These are phyloP conservation scores for Mycena vulgaris DNA, from an alignment of 768 basidiomycete genomes.

Conservation along the genomic window DNA sequence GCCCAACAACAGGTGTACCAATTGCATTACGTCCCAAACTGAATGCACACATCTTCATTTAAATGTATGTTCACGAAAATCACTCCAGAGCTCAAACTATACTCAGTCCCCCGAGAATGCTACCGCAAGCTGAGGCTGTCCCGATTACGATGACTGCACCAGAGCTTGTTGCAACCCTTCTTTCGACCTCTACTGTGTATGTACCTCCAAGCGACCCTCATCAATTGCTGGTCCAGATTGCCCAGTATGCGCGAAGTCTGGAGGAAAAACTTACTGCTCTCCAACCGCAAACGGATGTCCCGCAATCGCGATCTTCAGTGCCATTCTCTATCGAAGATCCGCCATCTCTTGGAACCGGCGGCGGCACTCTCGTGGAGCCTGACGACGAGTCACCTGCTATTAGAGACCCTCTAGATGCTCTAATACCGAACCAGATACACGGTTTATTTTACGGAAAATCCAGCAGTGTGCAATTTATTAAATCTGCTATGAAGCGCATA, in stretches of 20 bases:
- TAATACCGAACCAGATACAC: not conserved
- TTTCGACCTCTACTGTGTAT: too few relatives aligned
- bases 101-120: not conserved
- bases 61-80: constrained; percentile 55
- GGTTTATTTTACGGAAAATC: constrained; percentile 19
- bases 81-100: constrained; percentile 34
- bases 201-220: constrained; percentile 25
- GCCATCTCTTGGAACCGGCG: too few relatives aligned
- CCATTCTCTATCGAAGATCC: too few relatives aligned
- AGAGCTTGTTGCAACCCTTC: constrained; percentile 26
- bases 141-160: too few relatives aligned
- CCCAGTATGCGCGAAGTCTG: too few relatives aligned
- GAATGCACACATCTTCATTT: constrained; percentile 71
- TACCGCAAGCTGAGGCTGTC: too few relatives aligned
- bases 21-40: constrained; percentile 60
- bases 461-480: constrained; percentile 16
- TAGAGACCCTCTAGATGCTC: constrained; percentile 28
- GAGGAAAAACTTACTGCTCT: too few relatives aligned
- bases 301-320: too few relatives aligned
- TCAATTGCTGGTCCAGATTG: constrained; percentile 21
- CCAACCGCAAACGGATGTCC: too few relatives aligned
- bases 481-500: constrained; percentile 9
- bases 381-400: too few relatives aligned
- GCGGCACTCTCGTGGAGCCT: too few relatives aligned
- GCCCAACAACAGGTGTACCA: too few relatives aligned